phyloP scores from a whole-genome alignment of 164 flowering plant species.

The Annona cherimola region DNA sequence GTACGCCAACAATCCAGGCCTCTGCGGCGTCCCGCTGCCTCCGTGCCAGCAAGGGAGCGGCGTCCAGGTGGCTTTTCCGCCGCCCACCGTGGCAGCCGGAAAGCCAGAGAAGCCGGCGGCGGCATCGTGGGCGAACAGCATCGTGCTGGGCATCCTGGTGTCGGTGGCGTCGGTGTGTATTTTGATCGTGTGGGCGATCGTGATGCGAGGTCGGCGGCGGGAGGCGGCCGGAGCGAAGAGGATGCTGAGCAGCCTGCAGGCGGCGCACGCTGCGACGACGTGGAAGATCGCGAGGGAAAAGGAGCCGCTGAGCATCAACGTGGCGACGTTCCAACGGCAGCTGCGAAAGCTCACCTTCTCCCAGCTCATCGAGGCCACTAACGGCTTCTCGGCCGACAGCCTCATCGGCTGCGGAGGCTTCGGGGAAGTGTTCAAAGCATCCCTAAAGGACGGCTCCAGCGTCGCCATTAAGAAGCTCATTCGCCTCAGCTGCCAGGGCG shows the following conservation, averaged over 20 bases:
- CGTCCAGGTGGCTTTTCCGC: slow-evolving; percentile 8
- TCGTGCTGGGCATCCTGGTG: slow-evolving; percentile 61
- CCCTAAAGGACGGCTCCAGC: slow-evolving; percentile 58
- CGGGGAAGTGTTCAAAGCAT: slow-evolving; percentile 70
- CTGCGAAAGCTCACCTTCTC: slow-evolving; percentile 61
- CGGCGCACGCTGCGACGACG: slow-evolving; percentile 66
- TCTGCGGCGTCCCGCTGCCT: slow-evolving; percentile 88
- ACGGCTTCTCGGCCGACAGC: slow-evolving; percentile 67
- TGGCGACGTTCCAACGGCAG: slow-evolving; percentile 67
- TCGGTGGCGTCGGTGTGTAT: slow-evolving; percentile 61
- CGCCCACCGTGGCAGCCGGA: slow-evolving; percentile 4
- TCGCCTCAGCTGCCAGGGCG: slow-evolving; percentile 57
- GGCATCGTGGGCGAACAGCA: slow-evolving; percentile 69
- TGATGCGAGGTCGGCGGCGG: slow-evolving; percentile 53
- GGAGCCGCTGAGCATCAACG: slow-evolving; percentile 77
- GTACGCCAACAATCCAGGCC: slow-evolving; percentile 77
- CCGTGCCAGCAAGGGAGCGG: slow-evolving; percentile 36
- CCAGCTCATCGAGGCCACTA: slow-evolving; percentile 64
- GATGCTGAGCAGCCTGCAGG: slow-evolving; percentile 66
- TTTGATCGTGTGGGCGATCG: slow-evolving; percentile 67
- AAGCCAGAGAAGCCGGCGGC: slow-evolving; percentile 19
- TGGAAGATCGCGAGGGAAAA: slow-evolving; percentile 87
- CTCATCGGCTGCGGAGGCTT: slow-evolving; percentile 68
- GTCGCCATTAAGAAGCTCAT: slow-evolving; percentile 72
- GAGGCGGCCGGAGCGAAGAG: slow-evolving; percentile 52